Base-by-base conservation (phyloP, 345 rosid genomes). In the Gossypium australe region DNA sequence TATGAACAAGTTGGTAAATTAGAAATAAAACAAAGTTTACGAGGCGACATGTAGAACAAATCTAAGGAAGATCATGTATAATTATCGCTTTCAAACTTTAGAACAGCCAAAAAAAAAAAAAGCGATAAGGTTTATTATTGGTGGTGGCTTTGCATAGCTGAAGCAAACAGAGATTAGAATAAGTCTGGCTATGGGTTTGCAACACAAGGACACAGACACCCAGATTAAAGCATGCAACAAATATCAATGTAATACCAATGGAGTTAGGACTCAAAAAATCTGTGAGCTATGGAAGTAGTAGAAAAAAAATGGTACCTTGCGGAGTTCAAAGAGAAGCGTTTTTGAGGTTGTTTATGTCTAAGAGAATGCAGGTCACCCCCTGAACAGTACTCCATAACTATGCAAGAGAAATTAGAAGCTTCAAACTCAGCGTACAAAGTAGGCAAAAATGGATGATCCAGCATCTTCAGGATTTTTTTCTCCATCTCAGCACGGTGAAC, bases 371-470 rank as follows among this genome's bases (percentile, higher is more conserved):
- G 83, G 77, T 95, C 97, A 24, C 99, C 99, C 11, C 97, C 98
- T 58, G 97, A 85, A 71, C 98, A 95, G 77, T 84, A 95, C 85
- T 95, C 99, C 98, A 93, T 95, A 12, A 95, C 93, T 74, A 95
- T 84, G 77, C 98, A 91, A 48, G 97, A 90, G 81, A 90, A 95
- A 78, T 87, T 92, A 0, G 96, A 91, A 66, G 87, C 96, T 69
- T 95, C 98, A 27, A 95, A 93, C 83, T 93, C 91, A 0, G 98
- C 94, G 75, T 90, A 95, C 14, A 95, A 84, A 38, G 89, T 89
- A 4, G 99, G 99, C 81, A 95, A 70, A 81, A 95, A 95, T 0
- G 99, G 99, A 76, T 95, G 98, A 77, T 93, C 98, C 11, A 93
- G 78, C 96, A 91, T 95, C 76, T 89, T 91, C 70, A 93, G 73